A percentile compares a stretch with the other conserved stretches of the same genome.
These are phyloP conservation scores for Theobroma cacao DNA, from an alignment of 345 rosid genomes.

Conservation along the genomic window DNA sequence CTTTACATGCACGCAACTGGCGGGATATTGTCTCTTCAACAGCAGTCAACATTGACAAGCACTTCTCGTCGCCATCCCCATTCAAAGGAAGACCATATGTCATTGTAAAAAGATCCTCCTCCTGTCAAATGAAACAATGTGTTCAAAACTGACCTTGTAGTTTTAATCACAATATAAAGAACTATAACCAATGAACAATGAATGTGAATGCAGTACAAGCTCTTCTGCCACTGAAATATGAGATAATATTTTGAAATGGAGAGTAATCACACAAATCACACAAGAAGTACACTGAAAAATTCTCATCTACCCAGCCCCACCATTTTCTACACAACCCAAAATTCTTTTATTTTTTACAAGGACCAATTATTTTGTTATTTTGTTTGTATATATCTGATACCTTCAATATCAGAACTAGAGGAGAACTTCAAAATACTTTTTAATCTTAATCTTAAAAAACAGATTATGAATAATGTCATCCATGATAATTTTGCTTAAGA, in stretches of 20 bases:
- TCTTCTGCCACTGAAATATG: not conserved
- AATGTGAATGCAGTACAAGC: not conserved
- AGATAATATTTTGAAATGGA: not conserved
- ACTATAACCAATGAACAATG: too few species aligned
- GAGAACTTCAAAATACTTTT: not conserved
- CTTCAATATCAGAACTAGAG: not conserved
- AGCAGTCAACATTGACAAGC: conserved; percentile 77
- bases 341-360: not conserved
- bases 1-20: conserved; percentile 87
- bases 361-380: not conserved
- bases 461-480: not conserved
- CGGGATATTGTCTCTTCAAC: conserved; percentile 89
- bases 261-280: not conserved
- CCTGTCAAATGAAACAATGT: conserved; percentile 42
- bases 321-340: not conserved
- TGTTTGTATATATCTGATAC: not conserved
- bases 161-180: not conserved
- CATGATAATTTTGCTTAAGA: not conserved
- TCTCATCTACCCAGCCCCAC: not conserved
- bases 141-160: not conserved
- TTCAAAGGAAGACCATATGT: conserved; percentile 81
- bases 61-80: conserved; percentile 80
- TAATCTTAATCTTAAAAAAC: not conserved
- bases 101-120: conserved; percentile 93
- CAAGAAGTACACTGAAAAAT: not conserved